A percentile compares a stretch with the other conserved stretches of the same genome.
phyloP scores from a whole-genome alignment of 1,284 basidiomycete species.

The Cutaneotrichosporon sp. region DNA sequence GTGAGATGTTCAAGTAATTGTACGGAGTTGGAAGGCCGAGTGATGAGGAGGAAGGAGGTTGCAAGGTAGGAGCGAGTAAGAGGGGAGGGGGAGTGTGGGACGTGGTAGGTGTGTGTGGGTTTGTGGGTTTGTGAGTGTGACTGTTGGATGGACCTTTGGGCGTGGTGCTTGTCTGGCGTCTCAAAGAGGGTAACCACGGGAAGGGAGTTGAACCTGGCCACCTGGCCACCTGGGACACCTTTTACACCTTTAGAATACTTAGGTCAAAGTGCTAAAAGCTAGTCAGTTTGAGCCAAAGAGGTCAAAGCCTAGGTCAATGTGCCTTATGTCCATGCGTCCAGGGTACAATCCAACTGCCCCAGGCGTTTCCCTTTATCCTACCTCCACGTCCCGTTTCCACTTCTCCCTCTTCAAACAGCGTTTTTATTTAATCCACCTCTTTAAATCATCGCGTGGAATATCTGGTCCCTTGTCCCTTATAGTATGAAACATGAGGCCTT shows the following conservation, averaged over 20 bases:
- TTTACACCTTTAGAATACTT: no score
- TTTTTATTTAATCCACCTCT: constrained; percentile 1
- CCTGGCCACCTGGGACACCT: neutral
- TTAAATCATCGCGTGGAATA: neutral
- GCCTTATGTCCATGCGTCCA: neutral
- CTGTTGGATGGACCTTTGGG: neutral
- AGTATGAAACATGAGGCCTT: neutral
- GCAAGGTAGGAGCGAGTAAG: neutral
- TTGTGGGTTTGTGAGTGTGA: neutral
- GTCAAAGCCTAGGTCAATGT: neutral
- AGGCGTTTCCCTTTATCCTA: neutral
- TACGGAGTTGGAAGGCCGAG: neutral
- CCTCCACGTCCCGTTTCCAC: neutral
- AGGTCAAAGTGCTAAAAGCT: no score
- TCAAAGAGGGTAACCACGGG: neutral
- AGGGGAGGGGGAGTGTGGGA: neutral
- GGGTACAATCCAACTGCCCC: neutral
- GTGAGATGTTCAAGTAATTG: neutral
- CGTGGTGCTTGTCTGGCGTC: neutral
- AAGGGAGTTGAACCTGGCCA: neutral
- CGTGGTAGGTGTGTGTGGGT: neutral
- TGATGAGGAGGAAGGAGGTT: constrained; percentile 6
- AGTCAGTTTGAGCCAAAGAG: neutral
- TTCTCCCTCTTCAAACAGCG: neutral
- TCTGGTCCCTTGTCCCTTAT: neutral